Conservation (phyloP, 371 early-diverging fungal species). For the Fennellomyces sp. region DNA sequence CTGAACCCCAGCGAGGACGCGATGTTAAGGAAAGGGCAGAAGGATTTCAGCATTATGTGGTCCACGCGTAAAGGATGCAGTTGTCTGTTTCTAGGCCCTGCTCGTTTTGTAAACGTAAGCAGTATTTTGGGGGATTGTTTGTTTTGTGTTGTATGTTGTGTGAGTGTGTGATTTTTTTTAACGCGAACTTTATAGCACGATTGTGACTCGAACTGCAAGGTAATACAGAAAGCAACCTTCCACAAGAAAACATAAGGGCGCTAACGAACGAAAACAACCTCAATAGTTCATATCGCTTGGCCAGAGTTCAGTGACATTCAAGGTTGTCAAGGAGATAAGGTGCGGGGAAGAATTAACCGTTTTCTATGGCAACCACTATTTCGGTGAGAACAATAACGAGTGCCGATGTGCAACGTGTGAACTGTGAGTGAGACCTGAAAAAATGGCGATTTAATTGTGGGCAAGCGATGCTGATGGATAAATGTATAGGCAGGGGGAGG, state of each 20-base stretch:
- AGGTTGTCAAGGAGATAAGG: slow-evolving; percentile 73
- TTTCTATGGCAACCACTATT: slow-evolving; percentile 87
- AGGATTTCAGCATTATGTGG: slow-evolving; percentile 91
- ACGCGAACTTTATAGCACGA: slow-evolving; percentile 67
- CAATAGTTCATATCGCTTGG: slow-evolving; percentile 67
- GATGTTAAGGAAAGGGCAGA: slow-evolving; percentile 60
- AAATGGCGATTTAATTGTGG: too few species aligned
- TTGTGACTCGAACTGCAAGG: slow-evolving; percentile 85
- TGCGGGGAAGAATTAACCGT: slow-evolving; percentile 89
- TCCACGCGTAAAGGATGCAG: slow-evolving; percentile 70
- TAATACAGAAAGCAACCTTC: slow-evolving; percentile 18
- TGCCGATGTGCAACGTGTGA: slow-evolving; percentile 94
- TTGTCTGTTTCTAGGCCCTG: slow-evolving; percentile 93
- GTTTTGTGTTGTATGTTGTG: not conserved
- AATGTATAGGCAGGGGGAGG: slow-evolving; percentile 14
- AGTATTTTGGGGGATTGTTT: not conserved
- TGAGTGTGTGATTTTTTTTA: not conserved
- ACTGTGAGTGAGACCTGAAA: slow-evolving; percentile 40
- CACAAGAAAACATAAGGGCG: not conserved
- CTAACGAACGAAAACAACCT: not conserved
- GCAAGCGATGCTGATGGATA: slow-evolving; percentile 8
- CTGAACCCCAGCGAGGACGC: slow-evolving; percentile 74
- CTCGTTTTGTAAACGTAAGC: slow-evolving; percentile 86
- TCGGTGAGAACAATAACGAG: slow-evolving; percentile 85
- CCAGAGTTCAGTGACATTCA: slow-evolving; percentile 74